A percentile compares a stretch with the other conserved stretches of the same genome.
phyloP scores from a whole-genome alignment of 768 basidiomycete genomes.

The Pisolithus tinctorius region DNA sequence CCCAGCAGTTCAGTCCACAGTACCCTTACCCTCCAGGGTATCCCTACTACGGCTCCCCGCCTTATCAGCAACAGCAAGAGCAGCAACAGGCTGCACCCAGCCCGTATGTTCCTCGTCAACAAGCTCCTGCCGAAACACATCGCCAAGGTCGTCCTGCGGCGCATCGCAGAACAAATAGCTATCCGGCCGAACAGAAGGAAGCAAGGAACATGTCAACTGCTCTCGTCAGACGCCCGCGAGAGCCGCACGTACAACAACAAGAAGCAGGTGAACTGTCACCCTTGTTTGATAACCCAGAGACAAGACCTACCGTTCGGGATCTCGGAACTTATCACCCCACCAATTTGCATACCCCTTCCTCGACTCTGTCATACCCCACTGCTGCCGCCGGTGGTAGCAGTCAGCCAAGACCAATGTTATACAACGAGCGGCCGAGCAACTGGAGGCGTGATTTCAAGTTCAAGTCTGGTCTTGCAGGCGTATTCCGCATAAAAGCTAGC shows the following conservation, averaged over 20 bases:
- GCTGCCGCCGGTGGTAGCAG: constrained; percentile 10
- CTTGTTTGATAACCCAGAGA: constrained; percentile 8
- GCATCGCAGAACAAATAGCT: constrained; percentile 4
- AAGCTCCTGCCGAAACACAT: constrained; percentile 5
- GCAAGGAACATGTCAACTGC: constrained; percentile 4
- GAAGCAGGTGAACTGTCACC: constrained; percentile 16
- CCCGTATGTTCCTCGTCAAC: constrained; percentile 24
- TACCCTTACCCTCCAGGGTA: constrained; percentile 9
- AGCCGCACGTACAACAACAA: constrained; percentile 2
- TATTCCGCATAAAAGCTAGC: constrained; percentile 20
- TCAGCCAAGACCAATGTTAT: constrained; percentile 6
- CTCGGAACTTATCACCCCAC: constrained; percentile 9
- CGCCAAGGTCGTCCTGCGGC: constrained; percentile 7
- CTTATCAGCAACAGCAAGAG: constrained; percentile 7
- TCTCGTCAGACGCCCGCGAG: constrained; percentile 4
- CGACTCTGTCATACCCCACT: constrained; percentile 14
- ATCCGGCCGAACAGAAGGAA: not conserved
- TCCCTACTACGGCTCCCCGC: not conserved
- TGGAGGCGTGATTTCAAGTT: constrained; percentile 29
- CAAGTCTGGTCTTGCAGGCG: constrained; percentile 23
- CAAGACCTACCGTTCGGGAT: constrained; percentile 14
- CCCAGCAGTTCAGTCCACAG: constrained; percentile 11
- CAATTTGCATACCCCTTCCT: constrained; percentile 21
- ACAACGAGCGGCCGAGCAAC: constrained; percentile 18
- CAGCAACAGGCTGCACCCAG: constrained; percentile 19